phyloP scores from a whole-genome alignment of 2,329 filamentous ascomycete genomes.

The Arthrobotrys iridis region DNA sequence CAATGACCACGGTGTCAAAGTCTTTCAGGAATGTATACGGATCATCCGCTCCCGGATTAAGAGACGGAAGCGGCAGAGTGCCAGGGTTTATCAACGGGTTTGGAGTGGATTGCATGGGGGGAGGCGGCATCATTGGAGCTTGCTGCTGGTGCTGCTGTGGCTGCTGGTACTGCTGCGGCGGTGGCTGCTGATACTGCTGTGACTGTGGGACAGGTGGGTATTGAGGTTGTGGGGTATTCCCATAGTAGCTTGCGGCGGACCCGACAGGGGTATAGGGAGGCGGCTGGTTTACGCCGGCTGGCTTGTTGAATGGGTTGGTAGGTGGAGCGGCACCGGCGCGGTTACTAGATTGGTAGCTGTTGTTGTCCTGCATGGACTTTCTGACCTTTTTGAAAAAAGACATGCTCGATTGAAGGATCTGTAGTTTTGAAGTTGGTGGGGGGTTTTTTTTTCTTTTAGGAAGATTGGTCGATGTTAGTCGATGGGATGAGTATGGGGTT shows the following conservation, averaged over 20 bases:
- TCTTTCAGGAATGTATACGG: slow-evolving; percentile 77
- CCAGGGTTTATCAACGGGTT: slow-evolving; percentile 37
- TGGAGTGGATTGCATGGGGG: slow-evolving; percentile 1
- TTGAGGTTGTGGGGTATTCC: slow-evolving; percentile 46
- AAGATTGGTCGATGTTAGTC: neutral
- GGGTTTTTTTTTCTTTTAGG: too few relatives aligned
- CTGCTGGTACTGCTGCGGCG: neutral
- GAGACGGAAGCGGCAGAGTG: slow-evolving; percentile 33
- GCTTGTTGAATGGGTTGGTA: slow-evolving; percentile 32
- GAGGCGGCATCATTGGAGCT: neutral
- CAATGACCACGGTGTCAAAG: slow-evolving; percentile 89
- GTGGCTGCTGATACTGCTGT: neutral
- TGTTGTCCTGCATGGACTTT: slow-evolving; percentile 23
- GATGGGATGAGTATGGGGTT: neutral
- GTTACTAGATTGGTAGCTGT: neutral
- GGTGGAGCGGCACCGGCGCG: slow-evolving; percentile 8
- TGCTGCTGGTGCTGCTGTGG: neutral
- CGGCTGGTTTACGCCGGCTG: neutral
- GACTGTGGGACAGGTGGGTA: slow-evolving; percentile 25
- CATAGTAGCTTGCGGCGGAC: slow-evolving; percentile 46
- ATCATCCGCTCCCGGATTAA: slow-evolving; percentile 62
- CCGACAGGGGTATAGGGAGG: slow-evolving; percentile 39
- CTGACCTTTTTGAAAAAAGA: slow-evolving; percentile 39
- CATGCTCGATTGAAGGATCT: slow-evolving; percentile 6
- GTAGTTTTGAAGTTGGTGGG: neutral